These are phyloP conservation scores for Rosa rugosa DNA, from an alignment of 306 rosid genomes.

Conservation along the genomic window DNA sequence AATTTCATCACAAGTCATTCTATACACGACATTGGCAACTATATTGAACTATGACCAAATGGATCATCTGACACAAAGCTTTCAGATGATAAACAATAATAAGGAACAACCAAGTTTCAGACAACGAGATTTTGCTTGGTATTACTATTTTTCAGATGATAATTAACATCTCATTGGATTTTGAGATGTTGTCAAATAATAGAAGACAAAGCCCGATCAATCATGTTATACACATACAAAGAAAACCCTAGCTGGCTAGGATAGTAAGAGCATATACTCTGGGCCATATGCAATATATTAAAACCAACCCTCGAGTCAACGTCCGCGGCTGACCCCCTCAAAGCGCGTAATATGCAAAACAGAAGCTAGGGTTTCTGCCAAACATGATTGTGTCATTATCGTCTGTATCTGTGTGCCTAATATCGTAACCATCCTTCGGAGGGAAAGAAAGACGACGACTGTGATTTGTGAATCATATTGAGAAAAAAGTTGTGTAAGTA, in stretches of 20 bases:
- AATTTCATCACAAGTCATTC: not conserved
- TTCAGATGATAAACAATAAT: not conserved
- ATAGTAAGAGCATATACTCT: not conserved
- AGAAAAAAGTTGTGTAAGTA: not conserved
- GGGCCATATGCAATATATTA: not conserved
- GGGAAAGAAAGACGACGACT: not conserved
- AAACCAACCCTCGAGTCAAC: not conserved
- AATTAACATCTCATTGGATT: not conserved
- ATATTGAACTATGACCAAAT: not conserved
- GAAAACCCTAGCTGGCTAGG: not conserved
- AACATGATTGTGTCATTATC: not conserved
- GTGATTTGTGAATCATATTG: not conserved
- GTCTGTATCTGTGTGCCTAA: not conserved
- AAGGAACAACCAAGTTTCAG: not conserved
- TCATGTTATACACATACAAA: not conserved
- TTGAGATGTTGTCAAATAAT: not conserved
- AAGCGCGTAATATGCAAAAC: not conserved
- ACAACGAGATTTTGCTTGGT: not conserved
- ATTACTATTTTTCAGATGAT: not conserved
- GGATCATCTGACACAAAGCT: not conserved
- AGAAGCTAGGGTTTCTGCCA: not conserved
- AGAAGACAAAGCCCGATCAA: not conserved
- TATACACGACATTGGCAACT: not conserved
- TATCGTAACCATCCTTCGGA: not conserved
- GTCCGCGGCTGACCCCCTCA: not conserved